A percentile compares a stretch with the other conserved stretches of the same genome.
Conservation (phyloP, 2,329 filamentous ascomycete genomes). For the Cercospora berteroae region DNA sequence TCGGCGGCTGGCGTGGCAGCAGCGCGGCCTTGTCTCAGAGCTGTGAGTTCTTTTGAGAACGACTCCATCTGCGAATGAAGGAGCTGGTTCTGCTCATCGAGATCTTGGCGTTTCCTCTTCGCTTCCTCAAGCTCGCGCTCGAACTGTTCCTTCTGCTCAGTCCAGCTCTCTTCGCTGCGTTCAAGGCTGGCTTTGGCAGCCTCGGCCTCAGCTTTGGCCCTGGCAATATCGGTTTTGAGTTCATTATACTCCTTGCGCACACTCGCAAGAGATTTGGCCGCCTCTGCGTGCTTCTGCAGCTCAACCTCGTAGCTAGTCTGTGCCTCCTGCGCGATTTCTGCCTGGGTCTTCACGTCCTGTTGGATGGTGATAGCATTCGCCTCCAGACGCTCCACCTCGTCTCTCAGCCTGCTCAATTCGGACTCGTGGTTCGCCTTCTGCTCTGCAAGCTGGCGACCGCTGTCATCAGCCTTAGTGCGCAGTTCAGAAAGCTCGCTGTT, state of each 20-base stretch:
- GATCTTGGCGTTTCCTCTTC: conserved; percentile 75
- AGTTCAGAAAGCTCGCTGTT: conserved; percentile 80
- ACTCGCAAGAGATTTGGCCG: conserved; percentile 78
- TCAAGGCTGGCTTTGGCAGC: conserved; percentile 75
- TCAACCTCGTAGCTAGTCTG: conserved; percentile 96
- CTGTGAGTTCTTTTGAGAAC: conserved; percentile 70
- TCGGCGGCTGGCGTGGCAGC: conserved; percentile 54
- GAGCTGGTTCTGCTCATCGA: conserved; percentile 84
- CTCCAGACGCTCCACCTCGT: conserved; percentile 75
- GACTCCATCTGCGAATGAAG: conserved; percentile 86
- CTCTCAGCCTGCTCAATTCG: conserved; percentile 77
- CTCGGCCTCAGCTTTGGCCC: conserved; percentile 76
- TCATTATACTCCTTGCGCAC: conserved; percentile 78
- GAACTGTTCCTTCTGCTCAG: conserved; percentile 73
- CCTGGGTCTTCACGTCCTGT: conserved; percentile 87
- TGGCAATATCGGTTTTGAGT: conserved; percentile 73
- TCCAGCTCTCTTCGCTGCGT: conserved; percentile 85
- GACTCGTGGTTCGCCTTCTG: conserved; percentile 77
- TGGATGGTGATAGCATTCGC: conserved; percentile 82
- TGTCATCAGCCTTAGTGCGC: conserved; percentile 76
- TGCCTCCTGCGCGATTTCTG: conserved; percentile 86
- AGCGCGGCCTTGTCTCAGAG: conserved; percentile 72
- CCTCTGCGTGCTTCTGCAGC: conserved; percentile 90
- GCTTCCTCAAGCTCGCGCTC: conserved; percentile 82
- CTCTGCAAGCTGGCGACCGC: conserved; percentile 68